Conservation (phyloP, 306 rosid genomes). For the Arachis stenosperma region DNA sequence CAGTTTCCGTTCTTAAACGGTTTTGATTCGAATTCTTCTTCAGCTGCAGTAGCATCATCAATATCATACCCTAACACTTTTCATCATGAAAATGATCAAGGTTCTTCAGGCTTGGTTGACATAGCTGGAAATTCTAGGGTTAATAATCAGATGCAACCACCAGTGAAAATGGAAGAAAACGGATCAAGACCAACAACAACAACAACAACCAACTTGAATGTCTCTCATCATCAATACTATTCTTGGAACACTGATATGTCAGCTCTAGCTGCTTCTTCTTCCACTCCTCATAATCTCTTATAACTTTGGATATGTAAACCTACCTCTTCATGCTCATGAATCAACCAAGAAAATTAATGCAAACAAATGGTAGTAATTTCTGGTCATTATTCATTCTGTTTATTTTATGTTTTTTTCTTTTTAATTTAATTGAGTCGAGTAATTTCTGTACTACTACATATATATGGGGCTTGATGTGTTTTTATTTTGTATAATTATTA, state of each 20-base stretch:
- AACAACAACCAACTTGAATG: constrained; percentile 46
- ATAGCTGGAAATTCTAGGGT: constrained; percentile 56
- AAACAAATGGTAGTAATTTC: constrained; percentile 39
- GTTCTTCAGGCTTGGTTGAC: constrained; percentile 40
- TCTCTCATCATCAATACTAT: constrained; percentile 50
- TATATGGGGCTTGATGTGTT: constrained; percentile 48
- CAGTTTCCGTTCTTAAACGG: constrained; percentile 67
- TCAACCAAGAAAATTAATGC: constrained; percentile 28
- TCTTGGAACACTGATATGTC: constrained; percentile 69
- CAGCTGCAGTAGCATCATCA: constrained; percentile 34
- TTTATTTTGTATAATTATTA: neutral
- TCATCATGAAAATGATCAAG: constrained; percentile 49
- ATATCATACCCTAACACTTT: no score
- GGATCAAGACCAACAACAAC: constrained; percentile 45
- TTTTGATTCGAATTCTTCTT: constrained; percentile 48
- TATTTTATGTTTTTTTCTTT: neutral
- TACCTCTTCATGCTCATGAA: neutral
- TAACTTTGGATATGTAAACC: constrained; percentile 30
- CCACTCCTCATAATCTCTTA: constrained; percentile 55
- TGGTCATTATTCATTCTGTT: constrained; percentile 26
- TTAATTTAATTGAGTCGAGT: constrained; percentile 24
- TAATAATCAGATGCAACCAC: constrained; percentile 47
- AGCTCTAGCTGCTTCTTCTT: constrained; percentile 67
- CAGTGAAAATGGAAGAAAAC: constrained; percentile 61
- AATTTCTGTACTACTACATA: constrained; percentile 44